Evolutionary conservation across 331 rosid species (phyloP), one percentile per base, ranked within the genome.

Genomic region (Rhamnella rubrinervis): DNA sequence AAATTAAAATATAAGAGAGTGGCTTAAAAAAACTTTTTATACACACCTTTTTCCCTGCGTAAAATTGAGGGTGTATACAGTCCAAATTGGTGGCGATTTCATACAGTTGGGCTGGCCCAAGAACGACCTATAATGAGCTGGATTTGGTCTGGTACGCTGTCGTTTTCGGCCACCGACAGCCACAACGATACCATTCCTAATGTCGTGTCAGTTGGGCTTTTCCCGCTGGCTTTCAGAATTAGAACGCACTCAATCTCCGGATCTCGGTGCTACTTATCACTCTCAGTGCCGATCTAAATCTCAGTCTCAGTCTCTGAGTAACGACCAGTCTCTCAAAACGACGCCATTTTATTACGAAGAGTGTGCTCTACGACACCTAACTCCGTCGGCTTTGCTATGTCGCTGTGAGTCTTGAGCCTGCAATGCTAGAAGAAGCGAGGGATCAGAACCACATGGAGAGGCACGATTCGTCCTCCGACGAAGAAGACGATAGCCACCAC

Each of bases 401-500:
- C 4, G 49, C 49, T 44, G 49, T 2, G 49, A 44, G 3, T 40
- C 9, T 11, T 44, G 49, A n/a, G 25, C 58, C 1, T 6, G 8
- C 20, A 53, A 18, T 21, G 25, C 3, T 53, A 4, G 4, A 49
- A 49, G 18, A 53, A 53, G 11, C 25, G 58, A 53, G 21, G 25
- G 58, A 53, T 21, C 23, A 18, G 47, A 14, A 37, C 8, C 4
- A 63, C 57, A 74, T 84, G 81, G 90, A 60, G 31, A 81, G 90
- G 44, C 59, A 71, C 39, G 92, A 83, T 49, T 88, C 86, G 0
- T 85, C 96, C 59, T 87, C 95, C 47, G 97, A 91, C 81, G 98
- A 91, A 40, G 95, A 85, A 9, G 97, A 93, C 35, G 97, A 93
- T 59, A 92, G 80, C 77, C 85, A 76, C 46, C 80, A 70, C 85